Conservation (phyloP, 2,329 filamentous ascomycete genomes). For the Fusarium neocosmosporiellum region DNA sequence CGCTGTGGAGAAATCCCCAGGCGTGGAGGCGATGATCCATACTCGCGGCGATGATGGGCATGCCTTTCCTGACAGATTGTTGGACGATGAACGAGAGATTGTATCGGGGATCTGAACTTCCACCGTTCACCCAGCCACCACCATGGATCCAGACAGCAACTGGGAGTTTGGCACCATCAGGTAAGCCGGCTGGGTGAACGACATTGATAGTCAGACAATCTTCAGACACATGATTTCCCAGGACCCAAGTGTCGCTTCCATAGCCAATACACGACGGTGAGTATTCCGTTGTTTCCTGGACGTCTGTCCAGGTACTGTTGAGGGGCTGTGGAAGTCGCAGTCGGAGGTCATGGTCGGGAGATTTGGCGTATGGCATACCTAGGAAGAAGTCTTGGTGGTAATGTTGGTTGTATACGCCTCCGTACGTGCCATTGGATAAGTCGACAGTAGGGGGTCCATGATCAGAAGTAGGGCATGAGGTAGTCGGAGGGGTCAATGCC, state of each 20-base stretch:
- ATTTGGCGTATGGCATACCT: neutral
- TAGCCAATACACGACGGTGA: neutral
- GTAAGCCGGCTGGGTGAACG: neutral
- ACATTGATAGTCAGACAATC: neutral
- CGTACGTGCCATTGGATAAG: neutral
- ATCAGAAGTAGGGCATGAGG: neutral
- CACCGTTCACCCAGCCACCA: neutral
- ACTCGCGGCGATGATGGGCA: too few relatives aligned
- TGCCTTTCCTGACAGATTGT: too few relatives aligned
- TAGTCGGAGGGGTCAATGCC: neutral
- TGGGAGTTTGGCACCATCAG: neutral
- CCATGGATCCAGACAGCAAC: neutral
- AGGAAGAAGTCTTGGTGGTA: neutral
- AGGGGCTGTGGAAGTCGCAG: neutral
- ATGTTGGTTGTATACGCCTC: neutral
- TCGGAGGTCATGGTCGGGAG: neutral
- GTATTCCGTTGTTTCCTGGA: neutral
- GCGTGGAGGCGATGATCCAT: too few relatives aligned
- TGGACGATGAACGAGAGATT: neutral
- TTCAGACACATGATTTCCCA: neutral
- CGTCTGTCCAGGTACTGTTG: neutral
- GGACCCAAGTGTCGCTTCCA: neutral
- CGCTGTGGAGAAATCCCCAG: neutral
- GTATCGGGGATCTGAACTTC: neutral
- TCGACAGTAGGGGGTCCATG: neutral